A percentile compares a stretch with the other conserved stretches of the same genome.
Conservation (phyloP, 768 basidiomycete species). For the Dictyophora rubrovolvata region DNA sequence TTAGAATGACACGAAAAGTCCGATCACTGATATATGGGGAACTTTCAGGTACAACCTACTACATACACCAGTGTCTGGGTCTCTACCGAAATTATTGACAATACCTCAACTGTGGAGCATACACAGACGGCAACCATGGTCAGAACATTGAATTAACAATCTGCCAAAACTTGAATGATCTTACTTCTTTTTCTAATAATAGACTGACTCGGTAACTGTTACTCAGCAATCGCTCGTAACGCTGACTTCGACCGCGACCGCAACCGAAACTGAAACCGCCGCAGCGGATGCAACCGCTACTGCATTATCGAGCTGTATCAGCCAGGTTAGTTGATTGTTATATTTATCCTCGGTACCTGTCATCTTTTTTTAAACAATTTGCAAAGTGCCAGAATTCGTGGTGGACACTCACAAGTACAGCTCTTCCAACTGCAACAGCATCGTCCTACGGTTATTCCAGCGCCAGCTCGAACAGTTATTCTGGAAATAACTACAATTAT, state of each 20-base stretch:
- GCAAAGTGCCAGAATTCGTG: conserved; percentile 50
- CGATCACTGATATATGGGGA: neutral
- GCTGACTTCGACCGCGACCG: conserved; percentile 28
- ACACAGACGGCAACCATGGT: conserved; percentile 10
- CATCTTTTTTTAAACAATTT: conserved; percentile 11
- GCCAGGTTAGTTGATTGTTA: conserved; percentile 25
- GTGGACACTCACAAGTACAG: conserved; percentile 17
- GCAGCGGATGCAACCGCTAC: conserved; percentile 20
- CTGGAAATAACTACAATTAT: conserved; percentile 1
- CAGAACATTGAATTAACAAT: neutral
- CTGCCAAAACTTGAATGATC: neutral
- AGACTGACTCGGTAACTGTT: conserved; percentile 35
- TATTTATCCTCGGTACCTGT: neutral
- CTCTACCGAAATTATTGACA: conserved; percentile 47
- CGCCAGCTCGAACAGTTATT: conserved; percentile 2
- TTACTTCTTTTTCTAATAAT: neutral
- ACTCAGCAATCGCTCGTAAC: conserved; percentile 25
- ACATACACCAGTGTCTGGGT: conserved; percentile 46
- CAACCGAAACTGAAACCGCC: conserved; percentile 34
- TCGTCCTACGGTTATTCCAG: neutral
- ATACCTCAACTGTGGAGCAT: conserved; percentile 49
- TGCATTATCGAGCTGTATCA: conserved; percentile 42
- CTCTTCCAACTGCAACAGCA: neutral
- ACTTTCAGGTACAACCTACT: conserved; percentile 38
- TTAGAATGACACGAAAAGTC: too few relatives aligned